Conservation (phyloP, 352 stramenopile species). For the Pythium pyrilobum region DNA sequence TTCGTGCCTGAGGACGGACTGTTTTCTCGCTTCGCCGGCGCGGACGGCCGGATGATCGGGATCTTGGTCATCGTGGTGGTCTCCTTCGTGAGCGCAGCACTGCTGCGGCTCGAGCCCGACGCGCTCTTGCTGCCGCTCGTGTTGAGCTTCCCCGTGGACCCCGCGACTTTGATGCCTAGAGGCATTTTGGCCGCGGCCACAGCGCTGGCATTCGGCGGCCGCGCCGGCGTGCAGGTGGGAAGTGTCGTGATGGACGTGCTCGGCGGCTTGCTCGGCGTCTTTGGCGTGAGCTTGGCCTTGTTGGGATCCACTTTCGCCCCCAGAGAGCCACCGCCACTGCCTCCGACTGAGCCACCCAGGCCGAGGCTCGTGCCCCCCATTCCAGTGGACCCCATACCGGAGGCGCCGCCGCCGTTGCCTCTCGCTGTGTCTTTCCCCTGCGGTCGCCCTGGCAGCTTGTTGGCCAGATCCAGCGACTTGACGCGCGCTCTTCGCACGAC, state of each 20-base stretch:
- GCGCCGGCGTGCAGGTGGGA: slow-evolving; percentile 48
- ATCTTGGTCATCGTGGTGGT: slow-evolving; percentile 54
- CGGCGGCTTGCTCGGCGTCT: slow-evolving; percentile 46
- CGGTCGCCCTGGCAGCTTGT: slow-evolving; percentile 42
- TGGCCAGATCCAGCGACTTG: slow-evolving; percentile 78
- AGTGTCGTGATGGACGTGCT: slow-evolving; percentile 45
- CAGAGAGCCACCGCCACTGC: slow-evolving; percentile 24
- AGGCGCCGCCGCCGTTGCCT: slow-evolving; percentile 6
- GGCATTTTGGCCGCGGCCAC: slow-evolving; percentile 34
- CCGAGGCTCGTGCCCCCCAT: not conserved
- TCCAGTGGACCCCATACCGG: not conserved
- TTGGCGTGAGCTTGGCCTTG: slow-evolving; percentile 36
- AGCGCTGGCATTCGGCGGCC: slow-evolving; percentile 24
- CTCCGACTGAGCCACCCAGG: slow-evolving; percentile 10
- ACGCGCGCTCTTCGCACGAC: slow-evolving; percentile 75
- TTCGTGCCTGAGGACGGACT: slow-evolving; percentile 53
- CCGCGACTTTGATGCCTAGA: slow-evolving; percentile 42
- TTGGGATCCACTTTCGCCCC: slow-evolving; percentile 29
- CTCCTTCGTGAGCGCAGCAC: slow-evolving; percentile 42
- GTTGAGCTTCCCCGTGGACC: slow-evolving; percentile 44
- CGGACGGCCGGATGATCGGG: slow-evolving; percentile 61
- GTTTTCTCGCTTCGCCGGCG: slow-evolving; percentile 59
- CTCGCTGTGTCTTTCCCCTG: slow-evolving; percentile 50
- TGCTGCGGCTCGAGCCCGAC: slow-evolving; percentile 27
- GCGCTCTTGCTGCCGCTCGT: slow-evolving; percentile 31